A percentile compares a stretch with the other conserved stretches of the same genome.
Evolutionary conservation across 352 stramenopile genomes (phyloP).

Genomic region (Peronospora belbahrii): DNA sequence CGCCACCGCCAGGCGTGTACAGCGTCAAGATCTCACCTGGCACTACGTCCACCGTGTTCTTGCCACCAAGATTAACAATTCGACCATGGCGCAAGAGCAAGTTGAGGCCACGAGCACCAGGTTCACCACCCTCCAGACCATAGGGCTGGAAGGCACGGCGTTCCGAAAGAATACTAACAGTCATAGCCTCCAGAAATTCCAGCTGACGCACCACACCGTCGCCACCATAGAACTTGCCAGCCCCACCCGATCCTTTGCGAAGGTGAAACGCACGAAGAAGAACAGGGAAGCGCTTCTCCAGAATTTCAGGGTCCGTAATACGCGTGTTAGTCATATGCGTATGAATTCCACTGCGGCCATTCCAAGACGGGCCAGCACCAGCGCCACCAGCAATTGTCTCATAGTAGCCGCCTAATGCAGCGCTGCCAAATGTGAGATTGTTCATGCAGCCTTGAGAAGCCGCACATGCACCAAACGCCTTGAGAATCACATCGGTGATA

Average conservation of each 20-base stretch:
- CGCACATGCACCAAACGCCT: constrained; percentile 93
- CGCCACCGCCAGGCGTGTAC: constrained; percentile 93
- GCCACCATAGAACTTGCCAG: constrained; percentile 86
- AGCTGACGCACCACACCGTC: constrained; percentile 95
- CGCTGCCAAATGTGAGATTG: constrained; percentile 98
- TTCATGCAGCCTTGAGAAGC: constrained; percentile 99
- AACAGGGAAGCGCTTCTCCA: constrained; percentile 94
- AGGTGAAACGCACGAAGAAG: constrained; percentile 83
- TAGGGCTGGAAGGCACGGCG: constrained; percentile 93
- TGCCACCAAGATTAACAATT: constrained; percentile 80
- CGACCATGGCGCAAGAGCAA: constrained; percentile 73
- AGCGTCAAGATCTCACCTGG: constrained; percentile 93
- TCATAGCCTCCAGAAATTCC: constrained; percentile 91
- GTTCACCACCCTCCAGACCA: constrained; percentile 88
- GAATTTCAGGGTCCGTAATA: constrained; percentile 99
- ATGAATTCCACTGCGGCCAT: constrained; percentile 95
- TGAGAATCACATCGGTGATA: constrained; percentile 97
- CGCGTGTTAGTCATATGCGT: constrained; percentile 99
- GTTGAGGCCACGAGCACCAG: constrained; percentile 90
- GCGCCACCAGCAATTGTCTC: constrained; percentile 98
- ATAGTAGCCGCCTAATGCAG: constrained; percentile 94
- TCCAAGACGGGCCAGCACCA: constrained; percentile 93
- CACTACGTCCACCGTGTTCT: constrained; percentile 91
- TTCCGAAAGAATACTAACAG: constrained; percentile 97
- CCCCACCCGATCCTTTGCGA: constrained; percentile 84